Evolutionary conservation across 495 filamentous ascomycete genomes (phyloP).

Genomic region (Neurospora tetrasperma): DNA sequence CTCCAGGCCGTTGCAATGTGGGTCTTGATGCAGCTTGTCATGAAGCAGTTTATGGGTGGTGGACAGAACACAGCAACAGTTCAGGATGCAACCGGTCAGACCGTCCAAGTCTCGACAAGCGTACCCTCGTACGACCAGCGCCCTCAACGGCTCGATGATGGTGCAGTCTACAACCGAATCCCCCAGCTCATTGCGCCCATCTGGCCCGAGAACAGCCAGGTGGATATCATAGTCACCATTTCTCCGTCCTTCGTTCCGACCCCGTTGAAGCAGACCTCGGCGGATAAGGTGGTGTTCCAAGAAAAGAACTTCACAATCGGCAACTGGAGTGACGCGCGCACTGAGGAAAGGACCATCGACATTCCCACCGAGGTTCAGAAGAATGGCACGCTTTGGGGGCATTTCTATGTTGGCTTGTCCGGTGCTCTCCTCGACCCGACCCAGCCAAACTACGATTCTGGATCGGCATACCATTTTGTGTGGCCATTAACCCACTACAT

Average conservation of each 20-base stretch:
- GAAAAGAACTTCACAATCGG: slow-evolving; percentile 77
- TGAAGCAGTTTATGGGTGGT: slow-evolving; percentile 39
- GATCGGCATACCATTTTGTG: slow-evolving; percentile 69
- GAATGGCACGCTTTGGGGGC: slow-evolving; percentile 88
- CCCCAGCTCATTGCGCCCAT: slow-evolving; percentile 77
- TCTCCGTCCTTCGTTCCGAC: slow-evolving; percentile 62
- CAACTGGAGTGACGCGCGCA: slow-evolving; percentile 68
- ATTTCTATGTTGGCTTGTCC: slow-evolving; percentile 75
- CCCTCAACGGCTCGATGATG: slow-evolving; percentile 45
- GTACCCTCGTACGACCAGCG: slow-evolving; percentile 60
- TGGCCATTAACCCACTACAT: slow-evolving; percentile 82
- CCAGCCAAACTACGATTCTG: slow-evolving; percentile 56
- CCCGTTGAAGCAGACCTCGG: slow-evolving; percentile 47
- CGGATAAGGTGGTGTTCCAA: slow-evolving; percentile 53
- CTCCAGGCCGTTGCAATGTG: slow-evolving; percentile 32
- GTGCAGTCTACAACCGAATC: slow-evolving; percentile 57
- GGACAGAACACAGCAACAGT: slow-evolving; percentile 33
- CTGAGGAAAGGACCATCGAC: slow-evolving; percentile 63
- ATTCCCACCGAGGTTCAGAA: slow-evolving; percentile 75
- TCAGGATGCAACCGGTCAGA: slow-evolving; percentile 37
- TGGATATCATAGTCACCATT: slow-evolving; percentile 82
- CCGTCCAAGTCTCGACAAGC: slow-evolving; percentile 32
- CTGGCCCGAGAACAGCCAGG: slow-evolving; percentile 64
- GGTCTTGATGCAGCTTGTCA: slow-evolving; percentile 36
- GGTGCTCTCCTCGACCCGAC: slow-evolving; percentile 68